phyloP scores from a whole-genome alignment of 106 monocot species.

The Narthecium ossifragum region DNA sequence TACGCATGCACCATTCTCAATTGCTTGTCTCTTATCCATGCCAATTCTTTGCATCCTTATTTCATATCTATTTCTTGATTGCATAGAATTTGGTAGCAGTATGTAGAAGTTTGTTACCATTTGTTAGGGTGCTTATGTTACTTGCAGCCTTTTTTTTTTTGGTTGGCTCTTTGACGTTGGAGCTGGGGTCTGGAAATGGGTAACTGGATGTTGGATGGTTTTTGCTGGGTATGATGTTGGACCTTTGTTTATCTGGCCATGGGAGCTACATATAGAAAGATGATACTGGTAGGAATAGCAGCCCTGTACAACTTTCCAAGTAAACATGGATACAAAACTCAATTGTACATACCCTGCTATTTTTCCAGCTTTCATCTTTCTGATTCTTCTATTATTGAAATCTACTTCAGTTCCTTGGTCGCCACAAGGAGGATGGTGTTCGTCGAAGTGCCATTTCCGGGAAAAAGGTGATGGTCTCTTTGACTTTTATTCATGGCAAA shows the following conservation, averaged over 20 bases:
- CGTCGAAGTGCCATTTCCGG: conserved; percentile 90
- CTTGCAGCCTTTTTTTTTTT: conserved; percentile 68
- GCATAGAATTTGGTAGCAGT: background rate
- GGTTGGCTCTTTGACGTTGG: conserved; percentile 96
- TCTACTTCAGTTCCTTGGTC: conserved; percentile 70
- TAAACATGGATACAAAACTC: conserved; percentile 10
- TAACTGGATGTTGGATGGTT: conserved; percentile 37
- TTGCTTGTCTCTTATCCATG: no score
- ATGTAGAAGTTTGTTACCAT: background rate
- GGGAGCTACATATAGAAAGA: conserved; percentile 77
- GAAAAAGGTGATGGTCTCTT: conserved; percentile 67
- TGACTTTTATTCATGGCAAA: no score
- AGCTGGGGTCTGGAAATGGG: conserved; percentile 67
- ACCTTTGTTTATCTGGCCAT: conserved; percentile 23
- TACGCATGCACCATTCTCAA: no score
- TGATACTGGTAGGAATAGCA: conserved; percentile 34
- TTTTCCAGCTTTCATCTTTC: background rate
- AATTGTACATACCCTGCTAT: background rate
- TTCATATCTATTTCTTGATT: background rate
- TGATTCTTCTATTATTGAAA: background rate
- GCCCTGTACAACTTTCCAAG: conserved; percentile 94
- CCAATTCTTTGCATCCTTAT: background rate
- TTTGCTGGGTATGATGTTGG: conserved; percentile 20
- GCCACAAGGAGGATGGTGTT: conserved; percentile 81
- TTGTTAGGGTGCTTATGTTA: conserved; percentile 60